phyloP scores from a whole-genome alignment of 1,139 yeast genomes.

The Blastobotrys ciferrii region DNA sequence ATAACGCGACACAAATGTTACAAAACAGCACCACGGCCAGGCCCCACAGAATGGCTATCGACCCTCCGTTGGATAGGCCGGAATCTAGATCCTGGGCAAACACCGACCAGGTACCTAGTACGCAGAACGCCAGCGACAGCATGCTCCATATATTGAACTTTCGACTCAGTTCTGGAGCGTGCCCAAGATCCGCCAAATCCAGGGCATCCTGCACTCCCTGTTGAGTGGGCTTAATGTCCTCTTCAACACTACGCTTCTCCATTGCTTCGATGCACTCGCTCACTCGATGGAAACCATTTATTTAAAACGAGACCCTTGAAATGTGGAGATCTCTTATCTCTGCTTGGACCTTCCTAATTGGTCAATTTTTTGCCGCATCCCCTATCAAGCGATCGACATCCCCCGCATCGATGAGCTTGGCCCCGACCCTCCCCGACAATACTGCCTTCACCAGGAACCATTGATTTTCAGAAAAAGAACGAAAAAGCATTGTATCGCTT shows the following conservation, averaged over 20 bases:
- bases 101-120: slow-evolving; percentile 24
- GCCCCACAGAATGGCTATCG: slow-evolving; percentile 29
- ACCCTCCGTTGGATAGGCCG: slow-evolving; percentile 29
- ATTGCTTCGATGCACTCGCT: not conserved
- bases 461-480: too few species aligned
- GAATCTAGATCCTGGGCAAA: slow-evolving; percentile 25
- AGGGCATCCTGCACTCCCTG: slow-evolving; percentile 8
- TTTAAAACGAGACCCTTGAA: not conserved
- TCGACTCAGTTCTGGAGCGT: slow-evolving; percentile 20
- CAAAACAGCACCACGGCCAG: slow-evolving; percentile 24
- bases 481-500: too few species aligned
- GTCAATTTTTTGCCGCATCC: not conserved
- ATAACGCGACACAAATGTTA: slow-evolving; percentile 27
- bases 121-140: slow-evolving; percentile 23
- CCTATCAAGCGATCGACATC: not conserved
- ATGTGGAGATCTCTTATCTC: not conserved
- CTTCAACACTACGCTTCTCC: slow-evolving; percentile 1
- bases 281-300: not conserved
- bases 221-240: not conserved
- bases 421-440: too few species aligned
- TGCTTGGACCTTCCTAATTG: not conserved
- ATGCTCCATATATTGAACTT: slow-evolving; percentile 21
- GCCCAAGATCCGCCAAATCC: slow-evolving; percentile 23
- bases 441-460: too few species aligned
- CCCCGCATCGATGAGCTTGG: not conserved